phyloP scores from a whole-genome alignment of 1,284 basidiomycete genomes.

The Papiliotrema nemorosa region DNA sequence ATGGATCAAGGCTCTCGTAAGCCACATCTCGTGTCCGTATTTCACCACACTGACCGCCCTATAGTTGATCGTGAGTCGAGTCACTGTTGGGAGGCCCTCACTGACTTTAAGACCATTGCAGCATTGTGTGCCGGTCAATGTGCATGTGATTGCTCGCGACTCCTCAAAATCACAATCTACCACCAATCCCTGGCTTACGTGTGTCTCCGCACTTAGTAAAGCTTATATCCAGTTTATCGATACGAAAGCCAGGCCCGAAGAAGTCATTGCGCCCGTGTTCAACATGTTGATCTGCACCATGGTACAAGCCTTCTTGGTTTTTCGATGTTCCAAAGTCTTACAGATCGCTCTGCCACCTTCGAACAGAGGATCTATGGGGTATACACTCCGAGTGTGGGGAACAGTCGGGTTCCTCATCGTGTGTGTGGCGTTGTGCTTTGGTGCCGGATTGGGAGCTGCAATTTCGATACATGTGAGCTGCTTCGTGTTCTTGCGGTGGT shows the following conservation, averaged over 20 bases:
- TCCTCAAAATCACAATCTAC: slow-evolving; percentile 11
- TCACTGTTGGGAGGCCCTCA: no score
- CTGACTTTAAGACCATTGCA: slow-evolving; percentile 2
- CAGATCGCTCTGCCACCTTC: not conserved
- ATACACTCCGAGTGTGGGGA: not conserved
- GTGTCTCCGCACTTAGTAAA: slow-evolving; percentile 1
- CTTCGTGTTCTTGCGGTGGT: not conserved
- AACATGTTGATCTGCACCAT: slow-evolving; percentile 12
- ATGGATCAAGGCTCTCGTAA: not conserved
- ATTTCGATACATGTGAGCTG: slow-evolving; percentile 7
- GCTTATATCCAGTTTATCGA: slow-evolving; percentile 10
- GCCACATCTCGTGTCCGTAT: not conserved
- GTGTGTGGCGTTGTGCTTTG: slow-evolving; percentile 6
- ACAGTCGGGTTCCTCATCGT: slow-evolving; percentile 5
- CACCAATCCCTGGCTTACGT: slow-evolving; percentile 13
- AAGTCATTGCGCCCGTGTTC: slow-evolving; percentile 11
- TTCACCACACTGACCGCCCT: not conserved
- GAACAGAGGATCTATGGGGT: not conserved
- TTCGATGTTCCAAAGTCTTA: slow-evolving; percentile 9
- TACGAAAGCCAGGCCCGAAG: slow-evolving; percentile 12
- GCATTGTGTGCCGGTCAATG: slow-evolving; percentile 14
- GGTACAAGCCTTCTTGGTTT: slow-evolving; percentile 12
- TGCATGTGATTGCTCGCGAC: slow-evolving; percentile 13
- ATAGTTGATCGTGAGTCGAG: no score
- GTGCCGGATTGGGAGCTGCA: slow-evolving; percentile 3